These are phyloP conservation scores for Botrytis galanthina DNA, from an alignment of 2,329 filamentous ascomycete species.

Conservation along the genomic window DNA sequence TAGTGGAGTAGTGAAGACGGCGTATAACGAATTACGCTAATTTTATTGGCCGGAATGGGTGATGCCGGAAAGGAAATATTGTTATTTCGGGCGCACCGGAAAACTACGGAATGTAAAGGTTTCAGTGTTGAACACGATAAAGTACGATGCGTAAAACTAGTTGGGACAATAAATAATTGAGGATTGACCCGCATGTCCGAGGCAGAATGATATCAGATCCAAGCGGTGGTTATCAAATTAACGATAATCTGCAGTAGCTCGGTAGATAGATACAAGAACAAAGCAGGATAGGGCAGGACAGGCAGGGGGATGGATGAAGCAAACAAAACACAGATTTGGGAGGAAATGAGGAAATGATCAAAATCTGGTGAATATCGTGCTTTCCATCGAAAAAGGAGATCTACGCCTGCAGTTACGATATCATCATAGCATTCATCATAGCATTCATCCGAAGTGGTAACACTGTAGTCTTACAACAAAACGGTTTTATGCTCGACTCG, in stretches of 20 bases:
- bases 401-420: neutral
- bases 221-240: neutral
- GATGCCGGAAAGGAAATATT: conserved; percentile 17
- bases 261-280: neutral
- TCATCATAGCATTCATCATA: neutral
- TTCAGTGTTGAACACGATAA: conserved; percentile 9
- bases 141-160: neutral
- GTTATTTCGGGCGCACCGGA: conserved; percentile 14
- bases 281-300: neutral
- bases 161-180: neutral
- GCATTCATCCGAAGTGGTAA: neutral
- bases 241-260: neutral
- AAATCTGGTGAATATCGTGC: neutral
- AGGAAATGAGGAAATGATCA: neutral
- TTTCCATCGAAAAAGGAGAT: neutral
- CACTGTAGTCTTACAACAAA: neutral
- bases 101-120: conserved; percentile 17
- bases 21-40: conserved; percentile 16
- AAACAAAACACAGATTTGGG: neutral
- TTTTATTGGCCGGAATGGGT: conserved; percentile 21
- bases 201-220: conserved; percentile 5
- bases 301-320: no score
- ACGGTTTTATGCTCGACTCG: neutral
- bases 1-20: conserved; percentile 20
- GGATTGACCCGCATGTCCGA: conserved; percentile 2